These are phyloP conservation scores for Penicillium sp. DNA, from an alignment of 2,329 filamentous ascomycete species.

Conservation along the genomic window DNA sequence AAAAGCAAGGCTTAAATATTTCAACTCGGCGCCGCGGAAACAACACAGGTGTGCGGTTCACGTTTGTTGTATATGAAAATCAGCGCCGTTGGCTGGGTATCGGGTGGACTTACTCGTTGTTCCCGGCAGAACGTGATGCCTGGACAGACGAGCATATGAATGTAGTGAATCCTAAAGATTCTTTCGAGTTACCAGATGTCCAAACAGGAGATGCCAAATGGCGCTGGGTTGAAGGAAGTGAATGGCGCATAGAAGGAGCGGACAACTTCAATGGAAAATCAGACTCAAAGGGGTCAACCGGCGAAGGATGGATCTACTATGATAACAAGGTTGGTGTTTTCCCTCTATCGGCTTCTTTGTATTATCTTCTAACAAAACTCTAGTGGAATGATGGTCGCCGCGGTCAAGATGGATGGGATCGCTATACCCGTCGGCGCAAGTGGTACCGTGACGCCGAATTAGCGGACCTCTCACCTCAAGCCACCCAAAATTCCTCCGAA, in stretches of 20 bases:
- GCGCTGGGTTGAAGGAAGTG: conserved; percentile 80
- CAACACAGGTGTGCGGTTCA: conserved; percentile 85
- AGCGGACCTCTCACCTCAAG: conserved; percentile 62
- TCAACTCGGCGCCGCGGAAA: conserved; percentile 44
- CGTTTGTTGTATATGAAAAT: conserved; percentile 95
- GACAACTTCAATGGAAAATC: conserved; percentile 36
- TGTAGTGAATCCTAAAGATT: conserved; percentile 69
- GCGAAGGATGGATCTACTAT: conserved; percentile 92
- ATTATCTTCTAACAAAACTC: conserved; percentile 3
- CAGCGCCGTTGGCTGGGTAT: conserved; percentile 92
- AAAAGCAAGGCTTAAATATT: conserved; percentile 49
- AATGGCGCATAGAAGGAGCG: conserved; percentile 80
- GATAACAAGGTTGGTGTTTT: conserved; percentile 75
- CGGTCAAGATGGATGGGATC: conserved; percentile 85
- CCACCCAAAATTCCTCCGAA: conserved; percentile 44
- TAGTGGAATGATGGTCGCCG: conserved; percentile 87
- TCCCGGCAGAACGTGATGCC: conserved; percentile 81
- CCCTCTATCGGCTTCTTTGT: not conserved
- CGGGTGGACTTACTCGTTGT: conserved; percentile 88
- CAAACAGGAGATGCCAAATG: conserved; percentile 63
- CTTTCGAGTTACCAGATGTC: conserved; percentile 66
- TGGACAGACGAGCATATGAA: conserved; percentile 98
- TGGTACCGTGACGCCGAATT: conserved; percentile 97
- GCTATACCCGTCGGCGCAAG: conserved; percentile 88
- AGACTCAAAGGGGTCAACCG: conserved; percentile 48